A percentile compares a stretch with the other conserved stretches of the same genome.
These are phyloP conservation scores for Eucalyptus pauciflora DNA, from an alignment of 345 rosid genomes.

Conservation along the genomic window DNA sequence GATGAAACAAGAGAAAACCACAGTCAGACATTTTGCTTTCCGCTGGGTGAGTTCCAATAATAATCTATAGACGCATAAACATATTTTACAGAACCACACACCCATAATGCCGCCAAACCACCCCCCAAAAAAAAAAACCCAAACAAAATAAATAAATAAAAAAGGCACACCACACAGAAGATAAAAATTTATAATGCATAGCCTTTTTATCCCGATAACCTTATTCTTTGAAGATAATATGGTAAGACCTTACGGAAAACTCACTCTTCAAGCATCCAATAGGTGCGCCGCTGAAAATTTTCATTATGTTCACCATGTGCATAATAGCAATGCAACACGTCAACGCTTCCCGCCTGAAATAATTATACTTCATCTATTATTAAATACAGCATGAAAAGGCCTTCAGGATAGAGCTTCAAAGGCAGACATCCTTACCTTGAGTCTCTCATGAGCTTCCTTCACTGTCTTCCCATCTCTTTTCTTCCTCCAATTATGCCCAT, in stretches of 20 bases:
- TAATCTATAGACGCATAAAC: not conserved
- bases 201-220: not conserved
- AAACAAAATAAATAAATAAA: not conserved
- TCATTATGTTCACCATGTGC: conserved; percentile 91
- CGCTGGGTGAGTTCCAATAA: not conserved
- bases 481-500: conserved; percentile 96
- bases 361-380: not conserved
- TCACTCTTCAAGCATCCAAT: conserved; percentile 99
- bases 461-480: conserved; percentile 87
- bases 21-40: not conserved
- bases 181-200: not conserved
- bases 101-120: not conserved
- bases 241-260: conserved; percentile 12
- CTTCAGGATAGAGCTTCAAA: not conserved
- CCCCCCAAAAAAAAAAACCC: not conserved
- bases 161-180: not conserved
- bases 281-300: conserved; percentile 88
- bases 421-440: conserved; percentile 41
- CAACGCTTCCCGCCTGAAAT: conserved; percentile 75
- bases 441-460: conserved; percentile 93
- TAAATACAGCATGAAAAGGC: not conserved
- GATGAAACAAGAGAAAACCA: not conserved
- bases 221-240: not conserved
- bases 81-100: not conserved
- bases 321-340: conserved; percentile 94